Conservation (phyloP, 805 yeast species). For the Lachancea nothofagi region DNA sequence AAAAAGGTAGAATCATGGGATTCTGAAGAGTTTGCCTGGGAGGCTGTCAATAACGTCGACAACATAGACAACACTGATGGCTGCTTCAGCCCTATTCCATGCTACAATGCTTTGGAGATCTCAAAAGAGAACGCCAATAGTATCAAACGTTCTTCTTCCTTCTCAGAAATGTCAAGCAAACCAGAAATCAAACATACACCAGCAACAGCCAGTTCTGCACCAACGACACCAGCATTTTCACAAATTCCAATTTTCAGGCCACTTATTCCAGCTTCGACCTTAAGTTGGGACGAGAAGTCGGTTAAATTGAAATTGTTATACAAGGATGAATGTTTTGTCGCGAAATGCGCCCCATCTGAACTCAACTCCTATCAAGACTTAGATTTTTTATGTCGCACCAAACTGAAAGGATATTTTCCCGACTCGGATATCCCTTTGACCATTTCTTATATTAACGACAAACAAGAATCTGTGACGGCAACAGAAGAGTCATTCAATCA, state of each 20-base stretch:
- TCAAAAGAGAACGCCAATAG: background rate
- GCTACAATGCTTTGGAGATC: background rate
- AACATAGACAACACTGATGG: background rate
- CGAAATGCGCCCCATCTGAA: conserved; percentile 15
- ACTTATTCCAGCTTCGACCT: background rate
- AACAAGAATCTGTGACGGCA: background rate
- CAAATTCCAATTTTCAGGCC: background rate
- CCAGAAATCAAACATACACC: background rate
- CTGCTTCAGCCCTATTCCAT: background rate
- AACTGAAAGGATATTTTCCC: conserved; percentile 5
- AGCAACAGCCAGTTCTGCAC: conserved; percentile 1
- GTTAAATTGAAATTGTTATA: conserved; percentile 21
- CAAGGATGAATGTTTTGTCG: conserved; percentile 20
- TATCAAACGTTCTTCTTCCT: background rate
- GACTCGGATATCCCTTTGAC: conserved; percentile 1
- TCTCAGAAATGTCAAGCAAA: background rate
- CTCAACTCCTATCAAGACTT: conserved; percentile 15
- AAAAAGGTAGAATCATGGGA: background rate
- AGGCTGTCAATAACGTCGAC: background rate
- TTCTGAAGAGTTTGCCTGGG: conserved; percentile 2
- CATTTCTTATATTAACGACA: conserved; percentile 4
- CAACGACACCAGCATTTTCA: conserved; percentile 3
- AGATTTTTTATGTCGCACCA: conserved; percentile 6
- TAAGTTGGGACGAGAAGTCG: background rate
- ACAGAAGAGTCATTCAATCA: conserved; percentile 1